Evolutionary conservation across 2,329 filamentous ascomycete species (phyloP).

Genomic region (Aspergillus puulaauensis): DNA sequence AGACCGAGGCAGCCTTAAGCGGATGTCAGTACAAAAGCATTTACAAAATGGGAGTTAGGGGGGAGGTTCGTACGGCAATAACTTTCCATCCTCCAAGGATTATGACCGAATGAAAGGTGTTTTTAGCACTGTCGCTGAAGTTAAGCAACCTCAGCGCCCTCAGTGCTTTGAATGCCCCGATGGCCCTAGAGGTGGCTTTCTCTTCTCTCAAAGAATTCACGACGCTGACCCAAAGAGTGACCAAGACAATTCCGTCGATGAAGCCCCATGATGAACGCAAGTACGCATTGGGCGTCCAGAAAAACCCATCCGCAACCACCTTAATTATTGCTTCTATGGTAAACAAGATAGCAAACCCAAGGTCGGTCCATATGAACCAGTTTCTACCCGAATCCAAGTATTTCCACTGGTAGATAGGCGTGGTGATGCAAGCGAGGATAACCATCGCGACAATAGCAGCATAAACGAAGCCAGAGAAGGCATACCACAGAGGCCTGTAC

Average conservation of each 20-base stretch:
- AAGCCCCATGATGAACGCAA: conserved; percentile 95
- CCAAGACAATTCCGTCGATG: conserved; percentile 85
- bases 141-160: conserved; percentile 89
- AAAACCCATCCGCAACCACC: conserved; percentile 88
- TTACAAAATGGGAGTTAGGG: neutral
- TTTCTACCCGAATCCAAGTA: conserved; percentile 73
- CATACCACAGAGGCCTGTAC: conserved; percentile 86
- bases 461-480: conserved; percentile 92
- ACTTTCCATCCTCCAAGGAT: conserved; percentile 94
- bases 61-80: conserved; percentile 61
- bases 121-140: conserved; percentile 89
- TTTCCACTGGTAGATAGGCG: conserved; percentile 87
- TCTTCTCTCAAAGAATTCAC: conserved; percentile 77
- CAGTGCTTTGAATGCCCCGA: conserved; percentile 95
- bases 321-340: conserved; percentile 85
- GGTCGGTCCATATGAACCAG: conserved; percentile 95
- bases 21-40: conserved; percentile 1
- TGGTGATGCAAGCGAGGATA: conserved; percentile 89
- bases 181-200: conserved; percentile 80
- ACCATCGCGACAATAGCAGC: conserved; percentile 96
- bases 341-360: conserved; percentile 86
- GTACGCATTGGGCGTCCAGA: conserved; percentile 97
- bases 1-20: conserved; percentile 76
- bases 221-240: conserved; percentile 96
- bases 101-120: conserved; percentile 96